These are phyloP conservation scores for Extremus antarcticus DNA, from an alignment of 495 filamentous ascomycete genomes.

Conservation along the genomic window DNA sequence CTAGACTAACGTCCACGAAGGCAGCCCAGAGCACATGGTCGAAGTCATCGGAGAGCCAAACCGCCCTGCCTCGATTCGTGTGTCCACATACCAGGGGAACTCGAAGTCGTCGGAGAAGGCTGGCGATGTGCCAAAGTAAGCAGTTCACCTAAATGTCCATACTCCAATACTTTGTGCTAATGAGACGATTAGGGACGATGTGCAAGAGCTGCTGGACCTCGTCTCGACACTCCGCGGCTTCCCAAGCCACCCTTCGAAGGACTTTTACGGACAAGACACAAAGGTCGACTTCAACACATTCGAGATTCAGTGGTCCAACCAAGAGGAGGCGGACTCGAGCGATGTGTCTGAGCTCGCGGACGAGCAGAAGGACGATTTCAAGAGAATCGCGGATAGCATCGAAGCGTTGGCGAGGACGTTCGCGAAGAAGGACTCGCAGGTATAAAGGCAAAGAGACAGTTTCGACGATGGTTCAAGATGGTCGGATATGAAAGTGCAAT, in stretches of 20 bases:
- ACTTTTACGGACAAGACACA: constrained; percentile 15
- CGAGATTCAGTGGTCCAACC: constrained; percentile 22
- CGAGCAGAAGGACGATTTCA: constrained; percentile 23
- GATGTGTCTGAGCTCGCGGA: constrained; percentile 6
- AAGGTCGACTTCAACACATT: constrained; percentile 20
- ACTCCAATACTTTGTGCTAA: neutral
- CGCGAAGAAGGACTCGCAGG: constrained; percentile 19
- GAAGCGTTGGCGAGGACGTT: constrained; percentile 18
- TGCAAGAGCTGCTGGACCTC: constrained; percentile 17
- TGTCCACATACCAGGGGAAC: constrained; percentile 1
- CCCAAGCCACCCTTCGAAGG: constrained; percentile 13
- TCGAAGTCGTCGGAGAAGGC: constrained; percentile 8
- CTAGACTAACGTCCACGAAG: neutral
- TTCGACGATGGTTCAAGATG: too few species aligned
- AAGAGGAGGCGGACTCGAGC: constrained; percentile 10
- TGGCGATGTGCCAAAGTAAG: constrained; percentile 15
- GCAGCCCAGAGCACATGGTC: constrained; percentile 11
- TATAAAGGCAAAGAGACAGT: constrained; percentile 6
- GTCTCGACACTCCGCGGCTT: constrained; percentile 19
- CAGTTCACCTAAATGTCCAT: constrained; percentile 11
- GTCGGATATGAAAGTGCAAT: too few species aligned
- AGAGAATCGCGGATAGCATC: constrained; percentile 18
- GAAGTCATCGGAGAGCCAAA: constrained; percentile 22
- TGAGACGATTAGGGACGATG: constrained; percentile 24
- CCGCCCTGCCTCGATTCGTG: constrained; percentile 9